Evolutionary conservation across 2,329 filamentous ascomycete species (phyloP).

Genomic region (Balansia obtecta): DNA sequence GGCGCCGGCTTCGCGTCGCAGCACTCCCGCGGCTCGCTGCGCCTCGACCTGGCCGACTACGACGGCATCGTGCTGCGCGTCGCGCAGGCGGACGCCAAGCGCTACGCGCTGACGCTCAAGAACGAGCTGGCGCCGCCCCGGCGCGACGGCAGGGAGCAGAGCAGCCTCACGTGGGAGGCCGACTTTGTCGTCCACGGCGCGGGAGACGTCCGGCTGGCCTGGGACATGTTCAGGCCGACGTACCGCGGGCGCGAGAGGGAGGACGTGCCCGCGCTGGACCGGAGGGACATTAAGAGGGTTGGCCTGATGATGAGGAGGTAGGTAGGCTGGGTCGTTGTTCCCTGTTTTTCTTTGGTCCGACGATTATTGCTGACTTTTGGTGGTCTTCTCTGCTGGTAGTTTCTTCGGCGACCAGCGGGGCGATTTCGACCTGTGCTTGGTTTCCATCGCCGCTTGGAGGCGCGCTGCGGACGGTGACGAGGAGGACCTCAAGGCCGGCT

Average conservation of each 20-base stretch:
- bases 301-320: conserved; percentile 78
- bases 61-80: conserved; percentile 48
- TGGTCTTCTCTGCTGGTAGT: no score
- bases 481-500: conserved; percentile 7
- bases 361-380: no score
- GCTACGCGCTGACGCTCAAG: conserved; percentile 65
- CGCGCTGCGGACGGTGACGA: conserved; percentile 10
- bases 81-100: conserved; percentile 44
- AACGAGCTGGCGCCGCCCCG: conserved; percentile 47
- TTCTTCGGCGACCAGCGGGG: conserved; percentile 68
- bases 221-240: conserved; percentile 54
- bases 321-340: no score
- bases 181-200: conserved; percentile 38
- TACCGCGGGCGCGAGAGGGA: conserved; percentile 57
- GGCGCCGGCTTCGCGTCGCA: conserved; percentile 77
- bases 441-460: conserved; percentile 17
- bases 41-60: conserved; percentile 52
- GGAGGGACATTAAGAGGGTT: conserved; percentile 49
- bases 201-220: conserved; percentile 42
- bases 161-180: conserved; percentile 62
- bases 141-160: conserved; percentile 56
- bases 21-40: conserved; percentile 45
- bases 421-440: conserved; percentile 34
- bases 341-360: no score
- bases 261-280: conserved; percentile 47